Evolutionary conservation across 257 asterid species (phyloP).

Genomic region (Solanum chilense): DNA sequence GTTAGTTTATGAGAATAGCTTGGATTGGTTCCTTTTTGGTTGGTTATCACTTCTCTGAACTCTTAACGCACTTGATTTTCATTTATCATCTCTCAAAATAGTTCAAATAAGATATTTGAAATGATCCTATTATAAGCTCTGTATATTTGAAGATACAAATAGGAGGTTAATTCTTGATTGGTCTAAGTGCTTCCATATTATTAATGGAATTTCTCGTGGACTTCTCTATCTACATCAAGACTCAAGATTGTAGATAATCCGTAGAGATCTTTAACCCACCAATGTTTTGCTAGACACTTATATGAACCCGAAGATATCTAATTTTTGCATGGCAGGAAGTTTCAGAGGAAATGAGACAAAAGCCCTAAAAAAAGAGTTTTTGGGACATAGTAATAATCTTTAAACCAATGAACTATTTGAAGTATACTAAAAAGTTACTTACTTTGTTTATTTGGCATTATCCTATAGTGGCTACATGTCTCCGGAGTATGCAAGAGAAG

Average conservation of each 20-base stretch:
- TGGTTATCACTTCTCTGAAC: not conserved
- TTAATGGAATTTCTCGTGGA: not conserved
- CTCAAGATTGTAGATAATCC: not conserved
- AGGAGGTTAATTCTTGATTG: not conserved
- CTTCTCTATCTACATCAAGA: not conserved
- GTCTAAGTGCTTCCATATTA: not conserved
- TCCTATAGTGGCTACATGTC: not conserved
- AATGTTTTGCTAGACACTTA: not conserved
- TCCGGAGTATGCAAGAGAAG: not conserved
- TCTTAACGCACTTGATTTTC: not conserved
- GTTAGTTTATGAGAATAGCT: not conserved
- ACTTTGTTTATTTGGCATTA: not conserved
- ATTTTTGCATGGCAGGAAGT: not conserved
- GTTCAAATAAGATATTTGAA: not conserved
- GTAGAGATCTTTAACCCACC: not conserved
- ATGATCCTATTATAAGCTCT: not conserved
- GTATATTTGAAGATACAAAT: not conserved
- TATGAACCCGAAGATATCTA: not conserved
- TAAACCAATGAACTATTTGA: not conserved
- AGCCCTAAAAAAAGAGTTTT: not conserved
- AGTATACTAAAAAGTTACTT: not conserved
- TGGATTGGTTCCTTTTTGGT: not conserved
- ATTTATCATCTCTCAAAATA: not conserved
- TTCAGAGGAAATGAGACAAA: not conserved
- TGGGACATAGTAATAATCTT: not conserved